Base-by-base conservation (phyloP, 768 basidiomycete genomes). In the Tulasnella sp. region DNA sequence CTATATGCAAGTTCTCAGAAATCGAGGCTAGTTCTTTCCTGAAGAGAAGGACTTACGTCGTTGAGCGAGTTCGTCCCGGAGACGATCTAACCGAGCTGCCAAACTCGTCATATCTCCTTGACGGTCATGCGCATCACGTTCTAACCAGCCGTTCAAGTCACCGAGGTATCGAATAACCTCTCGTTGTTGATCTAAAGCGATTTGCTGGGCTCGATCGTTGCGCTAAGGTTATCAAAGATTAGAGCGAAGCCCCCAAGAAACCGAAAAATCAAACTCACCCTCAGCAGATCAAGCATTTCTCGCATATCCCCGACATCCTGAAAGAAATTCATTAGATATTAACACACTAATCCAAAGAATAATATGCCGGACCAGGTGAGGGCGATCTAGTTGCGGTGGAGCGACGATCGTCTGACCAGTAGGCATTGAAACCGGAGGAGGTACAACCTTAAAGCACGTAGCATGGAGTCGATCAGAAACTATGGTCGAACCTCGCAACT, bases 131-230 rank as follows among this genome's bases (percentile, higher is more conserved):
- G 92, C 90, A 78, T 94, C 92, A 39, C 88, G 85, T 71, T 84
- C 88, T 17, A 94, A 81, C 92, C 92, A 94, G 39, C 86, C 84
- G 75, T 94, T 94, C 37, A 94, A 81, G 1, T 83, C 85, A 64
- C 85, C 77, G 86, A 94, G 88, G 75, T 94, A 93, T 68, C 89
- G 82, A 47, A 75, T 73, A 11, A 76, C 41, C 40, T 75, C 75
- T 26, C 69, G 70, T 42, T 71, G 72, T 39, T 76, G 75, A 47
- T 76, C 75, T 7, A 65, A 41, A 14, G 72, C 37, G 11, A 62
- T 59, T 29, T 41, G 35, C n/a, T 59, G 47, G 16, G 47, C 70
- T 29, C 52, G 86, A 91, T 91, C 67, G 92, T 81, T 77, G 90
- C 90, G 42, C 90, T 84, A 75, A 91, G 90, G 76, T 89, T 0